Evolutionary conservation across 2,329 filamentous ascomycete genomes (phyloP), one percentile per base, ranked within the genome.

Genomic region (Neospermospora avenae): DNA sequence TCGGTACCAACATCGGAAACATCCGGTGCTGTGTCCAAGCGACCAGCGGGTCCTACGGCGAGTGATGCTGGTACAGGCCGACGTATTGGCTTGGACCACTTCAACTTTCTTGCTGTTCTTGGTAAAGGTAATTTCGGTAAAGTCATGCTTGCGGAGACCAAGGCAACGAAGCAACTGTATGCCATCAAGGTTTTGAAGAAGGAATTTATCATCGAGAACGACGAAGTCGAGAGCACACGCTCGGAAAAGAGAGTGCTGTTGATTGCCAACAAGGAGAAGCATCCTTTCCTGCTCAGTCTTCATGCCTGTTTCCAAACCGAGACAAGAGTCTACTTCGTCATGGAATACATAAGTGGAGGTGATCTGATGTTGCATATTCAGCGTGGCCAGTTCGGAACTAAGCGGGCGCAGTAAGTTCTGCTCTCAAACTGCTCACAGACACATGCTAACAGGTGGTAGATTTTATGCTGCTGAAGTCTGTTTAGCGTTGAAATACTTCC

Each of bases 91-190:
- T 80, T 99, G 48, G 96, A 99, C 73, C 93, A 99, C 77, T 99
- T 99, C 82, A 99, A 99, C 75, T 99, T 99, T 83, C 82, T 99
- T 66, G 93, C 96, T 65, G 95, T 99, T 57, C 84, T 99, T 66
- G 95, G 95, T 73, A 99, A 99, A 77, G 95, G 95, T 78, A 99
- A 99, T 77, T 99, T 99, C 73, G 95, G 95, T 75, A 99, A 99
- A 77, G 95, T 99, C 77, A 99, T 99, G 95, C 80, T 99, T 75
- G 95, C 95, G 2, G 96, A 99, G 77, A 96, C 95, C 1, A 99
- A 99, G 81, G 87, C 86, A 58, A 87, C 90, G 10, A 91, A 93
- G 75, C 90, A 93, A 74, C 81, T 99, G 7, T 99, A 98, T 74
- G 95, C 95, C 59, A 99, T 99, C 76, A 99, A 99, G 77, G 95